Base-by-base conservation (phyloP, 768 basidiomycete species). In the Podaxis sp. region DNA sequence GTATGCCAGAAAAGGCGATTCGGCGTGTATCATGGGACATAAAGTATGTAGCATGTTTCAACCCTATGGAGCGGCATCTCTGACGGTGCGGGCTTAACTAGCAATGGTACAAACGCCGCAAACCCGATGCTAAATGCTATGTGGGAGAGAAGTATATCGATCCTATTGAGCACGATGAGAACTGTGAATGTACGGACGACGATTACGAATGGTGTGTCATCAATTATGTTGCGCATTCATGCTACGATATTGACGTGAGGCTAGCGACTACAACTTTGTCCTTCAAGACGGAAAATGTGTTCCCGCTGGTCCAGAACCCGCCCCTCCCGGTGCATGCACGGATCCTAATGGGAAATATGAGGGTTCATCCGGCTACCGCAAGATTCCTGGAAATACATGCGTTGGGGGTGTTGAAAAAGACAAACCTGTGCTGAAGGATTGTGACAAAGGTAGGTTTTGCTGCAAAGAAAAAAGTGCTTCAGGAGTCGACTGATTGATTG, bases 21-120 rank as follows among this genome's bases (percentile, higher is more conserved):
- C 79, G 37, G 83, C 92, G 64, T 98, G 96, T 72, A 73, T 98
- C 23, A 95, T 98, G 93, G 96, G 96, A 0, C 93, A 91, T 69
- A 94, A 91, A 83, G 93, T 91, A 55, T 52, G 80, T 69, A 18
- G 10, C 3, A 18, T 37, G 28, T 9, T 50, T 28, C 55, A 55
- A 44, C 44, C 23, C 7, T 50, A 18, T 55, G 23, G 32, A 16
- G 50, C 32, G 53, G 6, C 42, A 38, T 48, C 57, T 23, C 18
- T 13, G 47, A 48, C 23, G 0, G 23, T 48, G 18, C n/a, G 14
- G 7, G n/a, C 3, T 16, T 18, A 53, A 59, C 2, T 68, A 95
- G 92, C 96, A 98, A 90, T 98, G 90, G 88, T 99, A 96, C 72
- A 80, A 73, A 55, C 84, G 97, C 21, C 82, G 95, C 70, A 98